phyloP scores from a whole-genome alignment of 805 yeast genomes.

The Starmerella floricola region DNA sequence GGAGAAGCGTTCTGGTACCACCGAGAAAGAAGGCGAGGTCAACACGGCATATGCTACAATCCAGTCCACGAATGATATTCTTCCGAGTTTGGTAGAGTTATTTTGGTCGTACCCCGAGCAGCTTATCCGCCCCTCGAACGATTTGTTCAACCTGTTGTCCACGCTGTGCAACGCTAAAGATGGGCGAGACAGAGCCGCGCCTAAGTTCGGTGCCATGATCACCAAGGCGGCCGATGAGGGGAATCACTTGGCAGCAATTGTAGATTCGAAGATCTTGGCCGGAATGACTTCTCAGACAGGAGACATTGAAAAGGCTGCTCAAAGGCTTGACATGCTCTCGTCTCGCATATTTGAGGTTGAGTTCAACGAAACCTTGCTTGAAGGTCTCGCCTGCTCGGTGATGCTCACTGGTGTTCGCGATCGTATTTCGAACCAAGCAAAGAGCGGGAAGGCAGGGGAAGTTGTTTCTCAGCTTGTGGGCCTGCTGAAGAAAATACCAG shows the following conservation, averaged over 20 bases:
- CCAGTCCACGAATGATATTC: too few relatives aligned
- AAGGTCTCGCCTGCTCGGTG: conserved; percentile 31
- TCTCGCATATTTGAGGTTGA: conserved; percentile 18
- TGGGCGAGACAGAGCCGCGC: conserved; percentile 24
- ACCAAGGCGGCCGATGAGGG: conserved; percentile 18
- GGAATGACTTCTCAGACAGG: conserved; percentile 20
- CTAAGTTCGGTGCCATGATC: conserved; percentile 21
- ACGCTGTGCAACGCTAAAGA: conserved; percentile 28
- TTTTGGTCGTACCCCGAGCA: not conserved
- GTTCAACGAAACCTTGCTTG: conserved; percentile 23
- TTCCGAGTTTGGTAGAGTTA: too few relatives aligned
- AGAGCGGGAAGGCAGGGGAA: conserved; percentile 7
- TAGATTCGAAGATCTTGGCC: conserved; percentile 28
- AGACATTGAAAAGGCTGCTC: conserved; percentile 16
- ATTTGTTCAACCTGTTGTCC: conserved; percentile 28
- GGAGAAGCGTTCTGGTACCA: not conserved
- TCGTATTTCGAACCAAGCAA: conserved; percentile 13
- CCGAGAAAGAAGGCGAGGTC: not conserved
- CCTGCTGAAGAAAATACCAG: conserved; percentile 11
- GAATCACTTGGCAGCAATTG: conserved; percentile 27
- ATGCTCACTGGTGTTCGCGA: conserved; percentile 25
- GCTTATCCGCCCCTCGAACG: not conserved
- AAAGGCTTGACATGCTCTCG: conserved; percentile 25
- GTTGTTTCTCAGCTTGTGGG: conserved; percentile 17
- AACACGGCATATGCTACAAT: not conserved